Conservation (phyloP, 352 stramenopile genomes). For the Plasmopara viticola region DNA sequence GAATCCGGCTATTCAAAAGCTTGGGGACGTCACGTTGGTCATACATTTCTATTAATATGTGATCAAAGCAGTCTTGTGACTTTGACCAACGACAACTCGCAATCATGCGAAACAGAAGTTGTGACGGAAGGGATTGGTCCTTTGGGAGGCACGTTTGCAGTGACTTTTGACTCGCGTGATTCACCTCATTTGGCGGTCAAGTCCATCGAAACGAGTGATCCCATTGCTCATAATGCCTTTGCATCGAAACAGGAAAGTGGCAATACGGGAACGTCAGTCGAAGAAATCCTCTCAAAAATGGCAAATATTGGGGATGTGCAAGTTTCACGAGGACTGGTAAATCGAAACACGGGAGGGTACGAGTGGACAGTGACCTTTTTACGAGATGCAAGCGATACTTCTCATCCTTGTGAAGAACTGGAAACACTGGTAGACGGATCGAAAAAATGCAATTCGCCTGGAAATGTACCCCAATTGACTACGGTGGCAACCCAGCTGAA, state of each 20-base stretch:
- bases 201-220: background rate
- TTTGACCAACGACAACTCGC: constrained; percentile 40
- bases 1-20: constrained; percentile 91
- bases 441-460: constrained; percentile 88
- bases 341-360: constrained; percentile 88
- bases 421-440: constrained; percentile 42
- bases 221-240: constrained; percentile 83
- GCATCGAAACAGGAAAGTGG: constrained; percentile 84
- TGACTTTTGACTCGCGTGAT: constrained; percentile 81
- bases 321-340: constrained; percentile 84
- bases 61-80: constrained; percentile 56
- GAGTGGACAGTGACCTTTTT: constrained; percentile 94
- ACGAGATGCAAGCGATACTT: constrained; percentile 53
- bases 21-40: constrained; percentile 94
- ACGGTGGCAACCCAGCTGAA: constrained; percentile 18
- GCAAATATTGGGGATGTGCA: constrained; percentile 91
- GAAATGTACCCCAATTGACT: constrained; percentile 86
- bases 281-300: constrained; percentile 94
- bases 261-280: constrained; percentile 87
- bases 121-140: constrained; percentile 55
- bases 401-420: constrained; percentile 47
- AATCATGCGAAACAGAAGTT: constrained; percentile 30
- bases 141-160: constrained; percentile 88
- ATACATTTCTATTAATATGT: constrained; percentile 58
- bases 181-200: constrained; percentile 12